Evolutionary conservation across 2,329 filamentous ascomycete genomes (phyloP).

Genomic region (Hirsutella thompsonii): DNA sequence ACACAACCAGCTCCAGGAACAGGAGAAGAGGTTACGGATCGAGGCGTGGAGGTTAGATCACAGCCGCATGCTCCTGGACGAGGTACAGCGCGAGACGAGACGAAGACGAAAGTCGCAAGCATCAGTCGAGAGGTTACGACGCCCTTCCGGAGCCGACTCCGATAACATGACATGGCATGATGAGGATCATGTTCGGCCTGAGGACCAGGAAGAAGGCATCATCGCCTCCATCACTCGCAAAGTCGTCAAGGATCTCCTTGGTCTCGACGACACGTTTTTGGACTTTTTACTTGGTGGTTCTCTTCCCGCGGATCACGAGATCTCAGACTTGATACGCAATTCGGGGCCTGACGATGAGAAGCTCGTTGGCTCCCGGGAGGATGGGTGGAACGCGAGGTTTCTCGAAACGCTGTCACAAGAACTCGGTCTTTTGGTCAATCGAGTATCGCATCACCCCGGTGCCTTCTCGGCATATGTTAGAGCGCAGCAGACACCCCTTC

Average conservation of each 20-base stretch:
- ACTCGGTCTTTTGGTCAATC: conserved; percentile 70
- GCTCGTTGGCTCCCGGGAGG: conserved; percentile 21
- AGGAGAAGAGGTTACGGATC: conserved; percentile 70
- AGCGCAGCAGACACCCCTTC: conserved; percentile 49
- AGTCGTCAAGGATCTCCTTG: conserved; percentile 80
- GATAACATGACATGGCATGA: conserved; percentile 40
- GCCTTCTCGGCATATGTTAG: conserved; percentile 74
- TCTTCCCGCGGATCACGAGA: conserved; percentile 34
- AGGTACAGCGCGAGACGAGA: conserved; percentile 76
- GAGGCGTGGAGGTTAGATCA: conserved; percentile 90
- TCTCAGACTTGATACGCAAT: conserved; percentile 31
- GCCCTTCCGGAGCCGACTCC: conserved; percentile 18
- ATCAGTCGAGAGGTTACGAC: conserved; percentile 21
- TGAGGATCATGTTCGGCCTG: conserved; percentile 29
- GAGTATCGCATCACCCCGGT: conserved; percentile 67
- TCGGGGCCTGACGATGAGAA: conserved; percentile 21
- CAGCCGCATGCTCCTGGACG: conserved; percentile 70
- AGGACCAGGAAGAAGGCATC: conserved; percentile 50
- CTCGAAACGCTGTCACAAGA: conserved; percentile 79
- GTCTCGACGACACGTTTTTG: conserved; percentile 75
- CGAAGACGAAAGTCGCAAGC: conserved; percentile 51
- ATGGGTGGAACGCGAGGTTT: conserved; percentile 62
- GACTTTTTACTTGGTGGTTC: conserved; percentile 79
- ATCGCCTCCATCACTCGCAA: conserved; percentile 73
- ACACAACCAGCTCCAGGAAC: conserved; percentile 44